Base-by-base conservation (phyloP, 768 basidiomycete genomes). In the Serendipita sp. region DNA sequence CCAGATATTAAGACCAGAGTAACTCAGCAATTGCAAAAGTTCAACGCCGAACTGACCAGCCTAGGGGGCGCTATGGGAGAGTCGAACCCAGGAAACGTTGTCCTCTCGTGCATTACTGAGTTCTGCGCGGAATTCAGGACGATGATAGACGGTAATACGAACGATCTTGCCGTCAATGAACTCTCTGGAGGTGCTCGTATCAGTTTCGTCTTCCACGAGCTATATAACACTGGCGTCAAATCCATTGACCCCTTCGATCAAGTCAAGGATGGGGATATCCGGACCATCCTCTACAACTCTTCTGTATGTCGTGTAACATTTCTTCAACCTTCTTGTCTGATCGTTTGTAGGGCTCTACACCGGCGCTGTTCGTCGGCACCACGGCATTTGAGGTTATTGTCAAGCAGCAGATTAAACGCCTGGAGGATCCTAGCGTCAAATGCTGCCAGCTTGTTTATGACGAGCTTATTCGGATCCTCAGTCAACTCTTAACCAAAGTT, bases 1-100 rank as follows among this genome's bases (percentile, higher is more conserved):
- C 96, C 96, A 36, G 96, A 99, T 73, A 98, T 98, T 80, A 99
- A 99, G 78, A 82, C 85, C 15, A 85, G 94, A 70, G 98, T 99
- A 73, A 80, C 85, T n/a, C 81, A 87, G 67, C 92, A 97, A 70
- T 80, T 94, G 54, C 82, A 85, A 75, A 95, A 94, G 72, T 97
- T 81, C 79, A 90, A 82, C 65, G 78, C 84, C 1, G 96, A 99
- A 74, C 80, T 99, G 48, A 75, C 78, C 47, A 77, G 84, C 8
- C 85, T 99, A 36, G 96, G 96, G 66, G 96, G 96, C 11, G 78
- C 90, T 11, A 74, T 89, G 72, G 92, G 88, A 34, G 94, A 95
- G 65, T 80, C 78, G 68, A 89, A 85, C 74, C 87, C 90, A 11
- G 88, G 89, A 68, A 93, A 90, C 73, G 82, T 99, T 47, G 93